These are phyloP conservation scores for peach (Prunus persica) DNA, from an alignment of 306 rosid species.

Conservation along the genomic window Prunus_persica_NCBIv2 NC_034012.1:5862501-5863000, in stretches of 20 bases:
- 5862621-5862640: constrained; percentile 23
- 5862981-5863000: constrained; percentile 43
- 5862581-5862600: constrained; percentile 17
- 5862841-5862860: constrained; percentile 22
- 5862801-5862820: constrained; percentile 44
- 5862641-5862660: constrained; percentile 10
- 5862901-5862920: constrained; percentile 60
- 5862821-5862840: constrained; percentile 49
- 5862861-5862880: constrained; percentile 60
- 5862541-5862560: constrained; percentile 21
- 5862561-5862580: constrained; percentile 38
- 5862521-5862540: constrained; percentile 46
- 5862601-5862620: constrained; percentile 36
- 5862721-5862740: not conserved
- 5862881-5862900: constrained; percentile 50
- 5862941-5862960: constrained; percentile 42
- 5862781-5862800: constrained; percentile 41
- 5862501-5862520: constrained; percentile 26
- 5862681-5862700: constrained; percentile 51
- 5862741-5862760: constrained; percentile 42
- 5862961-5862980: constrained; percentile 30
- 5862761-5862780: constrained; percentile 65
- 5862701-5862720: constrained; percentile 51
- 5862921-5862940: constrained; percentile 38
- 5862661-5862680: constrained; percentile 7